These are phyloP conservation scores for Tothia fuscella DNA, from an alignment of 2,329 filamentous ascomycete genomes.

Conservation along the genomic window DNA sequence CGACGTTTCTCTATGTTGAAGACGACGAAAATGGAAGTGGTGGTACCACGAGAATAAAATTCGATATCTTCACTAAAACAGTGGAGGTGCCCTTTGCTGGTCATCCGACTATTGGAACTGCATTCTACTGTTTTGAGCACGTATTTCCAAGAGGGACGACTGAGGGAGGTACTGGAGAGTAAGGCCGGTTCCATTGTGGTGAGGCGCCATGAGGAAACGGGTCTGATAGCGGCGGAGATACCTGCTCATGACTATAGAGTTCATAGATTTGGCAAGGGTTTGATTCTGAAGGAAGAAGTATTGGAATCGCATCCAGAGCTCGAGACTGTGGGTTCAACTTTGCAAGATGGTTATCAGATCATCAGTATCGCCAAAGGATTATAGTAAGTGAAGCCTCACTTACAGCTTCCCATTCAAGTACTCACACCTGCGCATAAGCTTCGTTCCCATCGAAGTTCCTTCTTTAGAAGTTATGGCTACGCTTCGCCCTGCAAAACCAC, in stretches of 20 bases:
- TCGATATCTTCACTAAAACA: constrained; percentile 43
- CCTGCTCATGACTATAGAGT: constrained; percentile 41
- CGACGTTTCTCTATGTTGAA: constrained; percentile 39
- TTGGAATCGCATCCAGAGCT: too few species aligned
- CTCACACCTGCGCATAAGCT: too few species aligned
- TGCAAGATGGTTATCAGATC: too few species aligned
- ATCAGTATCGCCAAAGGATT: too few species aligned
- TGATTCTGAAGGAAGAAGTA: constrained; percentile 61
- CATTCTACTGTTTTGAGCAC: constrained; percentile 34
- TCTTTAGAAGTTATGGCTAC: constrained; percentile 42
- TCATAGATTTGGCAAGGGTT: constrained; percentile 51
- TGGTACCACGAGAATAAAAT: constrained; percentile 24
- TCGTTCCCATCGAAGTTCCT: too few species aligned
- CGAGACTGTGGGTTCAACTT: too few species aligned
- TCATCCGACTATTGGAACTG: constrained; percentile 45
- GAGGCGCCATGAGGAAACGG: constrained; percentile 27
- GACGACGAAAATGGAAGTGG: constrained; percentile 6
- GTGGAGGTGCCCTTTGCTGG: constrained; percentile 46
- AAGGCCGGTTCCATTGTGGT: constrained; percentile 31
- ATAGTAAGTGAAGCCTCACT: too few species aligned
- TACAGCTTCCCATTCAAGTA: too few species aligned
- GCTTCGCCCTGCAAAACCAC: background rate
- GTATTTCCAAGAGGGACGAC: constrained; percentile 17
- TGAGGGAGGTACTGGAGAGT: constrained; percentile 23
- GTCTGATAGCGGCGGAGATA: constrained; percentile 44